Conservation (phyloP, 441 rosid species). For the Isatis lusitanica region DNA sequence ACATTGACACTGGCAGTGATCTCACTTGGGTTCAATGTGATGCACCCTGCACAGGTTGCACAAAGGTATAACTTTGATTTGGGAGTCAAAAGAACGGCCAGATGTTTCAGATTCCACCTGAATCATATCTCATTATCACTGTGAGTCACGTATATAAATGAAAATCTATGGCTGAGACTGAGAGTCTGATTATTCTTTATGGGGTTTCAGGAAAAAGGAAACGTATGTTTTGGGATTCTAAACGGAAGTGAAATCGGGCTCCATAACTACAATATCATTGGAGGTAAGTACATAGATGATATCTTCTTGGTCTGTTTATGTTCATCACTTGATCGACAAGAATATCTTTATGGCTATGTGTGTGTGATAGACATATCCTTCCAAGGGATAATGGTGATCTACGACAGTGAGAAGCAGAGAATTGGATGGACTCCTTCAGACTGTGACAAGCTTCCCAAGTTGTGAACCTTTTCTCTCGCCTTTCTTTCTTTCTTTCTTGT, state of each 20-base stretch:
- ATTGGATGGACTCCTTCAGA: slow-evolving; percentile 57
- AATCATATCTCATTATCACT: slow-evolving; percentile 56
- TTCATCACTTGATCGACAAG: slow-evolving; percentile 5
- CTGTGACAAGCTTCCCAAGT: slow-evolving; percentile 54
- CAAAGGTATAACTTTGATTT: slow-evolving; percentile 42
- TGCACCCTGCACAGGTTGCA: slow-evolving; percentile 63
- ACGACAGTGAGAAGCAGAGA: slow-evolving; percentile 59
- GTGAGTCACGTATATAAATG: slow-evolving; percentile 37
- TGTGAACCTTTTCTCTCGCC: slow-evolving; percentile 38
- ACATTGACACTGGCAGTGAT: slow-evolving; percentile 76
- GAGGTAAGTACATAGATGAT: slow-evolving; percentile 36
- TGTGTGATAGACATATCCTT: slow-evolving; percentile 49
- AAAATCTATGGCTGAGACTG: not conserved
- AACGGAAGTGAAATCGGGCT: slow-evolving; percentile 48
- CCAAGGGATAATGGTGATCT: slow-evolving; percentile 53
- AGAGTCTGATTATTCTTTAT: not conserved
- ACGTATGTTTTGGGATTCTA: slow-evolving; percentile 65
- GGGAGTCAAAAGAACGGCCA: slow-evolving; percentile 40
- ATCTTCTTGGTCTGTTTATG: not conserved
- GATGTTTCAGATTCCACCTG: slow-evolving; percentile 46
- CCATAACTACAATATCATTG: slow-evolving; percentile 35
- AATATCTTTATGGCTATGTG: not conserved
- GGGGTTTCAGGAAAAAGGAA: slow-evolving; percentile 44
- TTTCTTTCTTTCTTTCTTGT: slow-evolving; percentile 30
- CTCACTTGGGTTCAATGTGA: slow-evolving; percentile 79